These are phyloP conservation scores for Kwoniella pini DNA, from an alignment of 768 basidiomycete genomes.

Conservation along the genomic window DNA sequence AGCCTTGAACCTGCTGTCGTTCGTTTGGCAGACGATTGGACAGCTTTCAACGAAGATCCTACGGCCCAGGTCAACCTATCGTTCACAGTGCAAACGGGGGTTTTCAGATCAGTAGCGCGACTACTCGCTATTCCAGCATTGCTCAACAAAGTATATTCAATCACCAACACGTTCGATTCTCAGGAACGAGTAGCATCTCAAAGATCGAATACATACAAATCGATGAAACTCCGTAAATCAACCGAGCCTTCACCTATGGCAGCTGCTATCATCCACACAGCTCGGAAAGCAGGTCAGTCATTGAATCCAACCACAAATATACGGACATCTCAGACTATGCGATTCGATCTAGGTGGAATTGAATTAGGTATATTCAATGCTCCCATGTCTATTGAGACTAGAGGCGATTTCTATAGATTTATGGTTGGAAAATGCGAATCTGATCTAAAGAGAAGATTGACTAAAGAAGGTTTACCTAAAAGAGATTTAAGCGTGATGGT, in stretches of 20 bases:
- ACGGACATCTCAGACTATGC: conserved; percentile 39
- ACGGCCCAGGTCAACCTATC: conserved; percentile 36
- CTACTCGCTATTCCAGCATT: conserved; percentile 43
- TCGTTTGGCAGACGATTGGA: conserved; percentile 51
- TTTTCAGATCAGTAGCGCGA: conserved; percentile 45
- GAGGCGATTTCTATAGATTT: conserved; percentile 46
- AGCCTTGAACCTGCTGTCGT: conserved; percentile 47
- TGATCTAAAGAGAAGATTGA: conserved; percentile 26
- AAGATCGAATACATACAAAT: conserved; percentile 44
- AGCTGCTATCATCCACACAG: conserved; percentile 44
- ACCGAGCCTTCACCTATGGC: conserved; percentile 43
- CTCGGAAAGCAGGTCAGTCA: conserved; percentile 22
- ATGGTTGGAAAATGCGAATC: conserved; percentile 39
- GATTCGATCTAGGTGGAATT: conserved; percentile 38
- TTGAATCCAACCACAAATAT: conserved; percentile 12
- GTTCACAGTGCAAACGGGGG: conserved; percentile 49
- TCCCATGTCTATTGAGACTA: conserved; percentile 15
- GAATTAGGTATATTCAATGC: conserved; percentile 47
- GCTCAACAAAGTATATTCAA: conserved; percentile 37
- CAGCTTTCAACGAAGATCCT: conserved; percentile 24
- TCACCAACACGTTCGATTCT: conserved; percentile 32
- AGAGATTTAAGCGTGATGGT: conserved; percentile 37
- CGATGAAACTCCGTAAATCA: conserved; percentile 23
- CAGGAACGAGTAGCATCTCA: conserved; percentile 40
- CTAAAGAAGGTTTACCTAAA: conserved; percentile 22